Percentiles rank a stretch among this genome's conserved stretches.
Evolutionary conservation across 139 green algal genomes (phyloP).

Genomic region (Chlorella sorokiniana): DNA sequence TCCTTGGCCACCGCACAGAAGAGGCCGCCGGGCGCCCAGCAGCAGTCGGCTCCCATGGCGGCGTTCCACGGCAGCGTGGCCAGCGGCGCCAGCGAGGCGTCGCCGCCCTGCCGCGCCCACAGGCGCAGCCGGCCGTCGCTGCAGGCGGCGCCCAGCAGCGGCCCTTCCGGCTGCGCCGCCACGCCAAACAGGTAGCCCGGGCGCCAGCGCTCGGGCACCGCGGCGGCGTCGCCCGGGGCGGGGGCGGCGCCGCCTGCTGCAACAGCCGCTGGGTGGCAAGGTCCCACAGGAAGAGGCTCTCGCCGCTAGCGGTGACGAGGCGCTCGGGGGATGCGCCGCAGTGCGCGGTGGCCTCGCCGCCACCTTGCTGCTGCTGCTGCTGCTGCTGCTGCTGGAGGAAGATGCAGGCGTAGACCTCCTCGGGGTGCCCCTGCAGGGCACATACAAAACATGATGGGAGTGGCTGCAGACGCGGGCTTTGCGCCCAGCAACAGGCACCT

Average conservation of each 20-base stretch:
- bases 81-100: slow-evolving; percentile 2
- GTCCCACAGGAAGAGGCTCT: slow-evolving; percentile 19
- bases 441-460: background rate
- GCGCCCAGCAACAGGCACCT: background rate
- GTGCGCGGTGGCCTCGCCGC: no score
- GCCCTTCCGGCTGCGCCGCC: slow-evolving; percentile 2
- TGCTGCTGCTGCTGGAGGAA: slow-evolving; percentile 10
- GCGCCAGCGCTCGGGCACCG: slow-evolving; percentile 25
- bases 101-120: slow-evolving; percentile 7
- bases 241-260: slow-evolving; percentile 15
- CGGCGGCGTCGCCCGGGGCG: background rate
- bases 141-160: slow-evolving; percentile 21
- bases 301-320: slow-evolving; percentile 21
- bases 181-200: slow-evolving; percentile 14
- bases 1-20: slow-evolving; percentile 23
- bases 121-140: slow-evolving; percentile 25
- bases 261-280: slow-evolving; percentile 1
- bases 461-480: background rate
- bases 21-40: slow-evolving; percentile 1
- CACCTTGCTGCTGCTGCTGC: background rate
- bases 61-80: slow-evolving; percentile 29
- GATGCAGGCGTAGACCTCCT: slow-evolving; percentile 23
- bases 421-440: slow-evolving; percentile 11
- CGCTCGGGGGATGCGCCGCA: background rate
- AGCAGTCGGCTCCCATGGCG: slow-evolving; percentile 24